phyloP scores from a whole-genome alignment of 2,329 filamentous ascomycete genomes.

The Aspergillus latus region DNA sequence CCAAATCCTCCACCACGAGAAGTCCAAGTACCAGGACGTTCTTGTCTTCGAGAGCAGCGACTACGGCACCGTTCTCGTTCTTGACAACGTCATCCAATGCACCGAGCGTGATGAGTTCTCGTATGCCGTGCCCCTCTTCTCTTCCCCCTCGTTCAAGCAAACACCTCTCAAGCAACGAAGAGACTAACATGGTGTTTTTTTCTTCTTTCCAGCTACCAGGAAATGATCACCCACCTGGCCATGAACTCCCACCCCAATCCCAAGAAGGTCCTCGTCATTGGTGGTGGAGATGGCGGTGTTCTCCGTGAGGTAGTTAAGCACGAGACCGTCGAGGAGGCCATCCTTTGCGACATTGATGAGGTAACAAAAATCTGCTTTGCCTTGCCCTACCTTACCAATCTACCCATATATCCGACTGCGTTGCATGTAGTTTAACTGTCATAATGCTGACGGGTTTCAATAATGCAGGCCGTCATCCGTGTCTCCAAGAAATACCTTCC shows the following conservation, averaged over 20 bases:
- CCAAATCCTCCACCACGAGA: slow-evolving; percentile 97
- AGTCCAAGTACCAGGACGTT: slow-evolving; percentile 98
- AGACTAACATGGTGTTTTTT: neutral
- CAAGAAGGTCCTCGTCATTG: slow-evolving; percentile 97
- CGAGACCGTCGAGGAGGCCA: slow-evolving; percentile 91
- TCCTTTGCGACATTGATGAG: slow-evolving; percentile 98
- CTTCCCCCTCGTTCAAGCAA: neutral
- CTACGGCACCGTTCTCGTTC: slow-evolving; percentile 91
- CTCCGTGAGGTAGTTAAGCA: slow-evolving; percentile 99
- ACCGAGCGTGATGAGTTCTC: slow-evolving; percentile 99
- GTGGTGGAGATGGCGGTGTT: slow-evolving; percentile 94
- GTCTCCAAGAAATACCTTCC: slow-evolving; percentile 98
- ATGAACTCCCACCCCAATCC: slow-evolving; percentile 98
- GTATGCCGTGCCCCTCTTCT: slow-evolving; percentile 43
- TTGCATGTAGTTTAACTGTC: neutral
- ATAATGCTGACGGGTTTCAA: neutral
- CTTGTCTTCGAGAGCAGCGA: slow-evolving; percentile 98
- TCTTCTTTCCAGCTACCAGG: slow-evolving; percentile 68
- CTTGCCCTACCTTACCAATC: too few species aligned
- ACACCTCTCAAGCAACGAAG: neutral
- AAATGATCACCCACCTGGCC: slow-evolving; percentile 99
- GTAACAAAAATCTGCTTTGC: slow-evolving; percentile 40
- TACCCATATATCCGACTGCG: neutral
- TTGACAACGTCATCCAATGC: slow-evolving; percentile 99
- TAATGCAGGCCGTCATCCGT: slow-evolving; percentile 78